A percentile compares a stretch with the other conserved stretches of the same genome.
These are phyloP conservation scores for Lichtheimia corymbifera DNA, from an alignment of 371 early-diverging fungal species.

Conservation along the genomic window DNA sequence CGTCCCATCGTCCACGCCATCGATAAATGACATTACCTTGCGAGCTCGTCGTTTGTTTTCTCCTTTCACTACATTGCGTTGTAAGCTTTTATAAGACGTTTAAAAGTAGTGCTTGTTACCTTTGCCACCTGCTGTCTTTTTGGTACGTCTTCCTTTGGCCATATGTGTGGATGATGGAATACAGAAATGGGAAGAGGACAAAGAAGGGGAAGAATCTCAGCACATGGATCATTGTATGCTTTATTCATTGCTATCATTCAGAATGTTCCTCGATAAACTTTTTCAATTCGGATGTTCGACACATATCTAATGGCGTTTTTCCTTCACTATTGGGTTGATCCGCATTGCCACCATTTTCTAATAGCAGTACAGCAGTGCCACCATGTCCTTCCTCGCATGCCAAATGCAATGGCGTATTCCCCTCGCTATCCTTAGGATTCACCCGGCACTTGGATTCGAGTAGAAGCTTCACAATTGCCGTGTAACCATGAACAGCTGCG, in stretches of 20 bases:
- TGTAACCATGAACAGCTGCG: conserved; percentile 52
- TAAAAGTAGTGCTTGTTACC: too few species aligned
- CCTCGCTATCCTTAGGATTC: conserved; percentile 49
- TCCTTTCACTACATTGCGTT: too few species aligned
- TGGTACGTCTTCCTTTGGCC: too few species aligned
- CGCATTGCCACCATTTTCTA: conserved; percentile 49
- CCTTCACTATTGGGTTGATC: conserved; percentile 48
- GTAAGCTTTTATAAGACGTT: too few species aligned
- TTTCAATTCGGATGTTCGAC: conserved; percentile 14
- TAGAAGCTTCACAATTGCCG: conserved; percentile 41
- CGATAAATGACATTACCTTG: too few species aligned
- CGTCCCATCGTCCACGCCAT: too few species aligned
- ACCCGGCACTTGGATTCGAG: conserved; percentile 45
- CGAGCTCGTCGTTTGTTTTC: too few species aligned
- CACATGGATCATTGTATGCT: too few species aligned
- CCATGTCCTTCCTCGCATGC: conserved; percentile 68
- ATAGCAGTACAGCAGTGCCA: conserved; percentile 47
- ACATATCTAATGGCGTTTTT: conserved; percentile 45
- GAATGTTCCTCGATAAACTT: conserved; percentile 7
- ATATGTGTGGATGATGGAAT: too few species aligned
- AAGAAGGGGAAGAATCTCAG: too few species aligned
- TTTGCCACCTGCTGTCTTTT: too few species aligned
- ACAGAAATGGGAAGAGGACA: too few species aligned
- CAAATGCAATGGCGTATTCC: conserved; percentile 62
- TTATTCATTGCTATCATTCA: background rate